These are phyloP conservation scores for Mortierella sp. DNA, from an alignment of 371 early-diverging fungal genomes.

Conservation along the genomic window DNA sequence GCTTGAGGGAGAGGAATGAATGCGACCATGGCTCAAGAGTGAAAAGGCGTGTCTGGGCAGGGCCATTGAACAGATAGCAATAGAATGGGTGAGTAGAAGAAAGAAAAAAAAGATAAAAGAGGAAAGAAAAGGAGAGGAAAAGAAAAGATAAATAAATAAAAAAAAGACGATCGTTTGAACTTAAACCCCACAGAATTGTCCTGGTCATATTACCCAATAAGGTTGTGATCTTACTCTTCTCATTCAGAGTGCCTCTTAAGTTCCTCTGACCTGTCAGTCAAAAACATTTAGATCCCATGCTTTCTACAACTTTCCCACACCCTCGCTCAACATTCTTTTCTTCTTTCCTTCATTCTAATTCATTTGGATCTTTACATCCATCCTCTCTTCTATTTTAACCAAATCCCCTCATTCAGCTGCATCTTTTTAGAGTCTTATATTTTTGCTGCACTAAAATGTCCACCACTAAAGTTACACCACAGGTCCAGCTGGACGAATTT, in stretches of 20 bases:
- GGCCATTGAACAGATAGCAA: constrained; percentile 27
- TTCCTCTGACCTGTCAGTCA: neutral
- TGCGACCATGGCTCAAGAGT: constrained; percentile 23
- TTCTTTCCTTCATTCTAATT: constrained; percentile 1
- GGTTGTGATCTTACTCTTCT: neutral
- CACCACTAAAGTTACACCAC: constrained; percentile 21
- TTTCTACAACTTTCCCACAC: constrained; percentile 11
- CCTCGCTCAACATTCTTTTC: constrained; percentile 5
- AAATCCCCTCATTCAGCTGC: neutral
- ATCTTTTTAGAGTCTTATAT: too few species aligned
- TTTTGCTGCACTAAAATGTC: neutral
- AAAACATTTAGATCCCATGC: neutral
- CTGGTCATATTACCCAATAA: neutral
- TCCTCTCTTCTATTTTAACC: neutral
- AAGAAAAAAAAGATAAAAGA: neutral
- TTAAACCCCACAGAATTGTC: neutral
- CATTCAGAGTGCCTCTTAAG: constrained; percentile 8
- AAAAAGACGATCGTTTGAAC: neutral
- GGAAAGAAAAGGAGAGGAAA: constrained; percentile 5
- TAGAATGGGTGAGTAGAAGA: neutral
- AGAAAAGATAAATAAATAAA: neutral
- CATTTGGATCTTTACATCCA: neutral
- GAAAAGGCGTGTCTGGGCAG: constrained; percentile 28
- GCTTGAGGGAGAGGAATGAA: constrained; percentile 1
- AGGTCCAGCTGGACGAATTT: constrained; percentile 28